phyloP scores from a whole-genome alignment of 441 rosid species.

The Eutrema salsugineum region DNA sequence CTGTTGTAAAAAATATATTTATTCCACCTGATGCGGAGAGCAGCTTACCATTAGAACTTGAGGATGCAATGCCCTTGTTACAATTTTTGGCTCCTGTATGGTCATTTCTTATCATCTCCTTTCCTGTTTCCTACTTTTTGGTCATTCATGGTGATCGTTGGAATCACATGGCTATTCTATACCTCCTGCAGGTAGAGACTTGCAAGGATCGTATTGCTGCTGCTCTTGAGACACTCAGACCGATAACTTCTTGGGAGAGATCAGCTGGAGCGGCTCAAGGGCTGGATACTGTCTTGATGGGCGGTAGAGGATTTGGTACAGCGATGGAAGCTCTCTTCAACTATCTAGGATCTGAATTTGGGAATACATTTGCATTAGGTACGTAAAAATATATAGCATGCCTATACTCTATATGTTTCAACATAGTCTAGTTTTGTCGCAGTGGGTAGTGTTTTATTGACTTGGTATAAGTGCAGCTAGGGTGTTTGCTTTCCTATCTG shows the following conservation, averaged over 20 bases:
- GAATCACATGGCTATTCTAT: slow-evolving; percentile 9
- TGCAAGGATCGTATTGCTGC: slow-evolving; percentile 90
- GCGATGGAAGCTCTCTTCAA: slow-evolving; percentile 94
- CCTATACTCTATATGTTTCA: background rate
- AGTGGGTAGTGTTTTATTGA: slow-evolving; percentile 9
- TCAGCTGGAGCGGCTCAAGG: slow-evolving; percentile 81
- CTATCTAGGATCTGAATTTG: slow-evolving; percentile 95
- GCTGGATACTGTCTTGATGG: slow-evolving; percentile 84
- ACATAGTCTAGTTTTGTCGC: background rate
- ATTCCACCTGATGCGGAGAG: slow-evolving; percentile 75
- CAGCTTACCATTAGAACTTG: slow-evolving; percentile 67
- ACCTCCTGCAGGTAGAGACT: slow-evolving; percentile 66
- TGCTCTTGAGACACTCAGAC: slow-evolving; percentile 95
- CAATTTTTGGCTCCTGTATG: slow-evolving; percentile 93
- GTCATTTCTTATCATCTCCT: background rate
- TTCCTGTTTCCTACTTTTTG: background rate
- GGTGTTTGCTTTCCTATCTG: slow-evolving; percentile 90
- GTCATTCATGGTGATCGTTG: slow-evolving; percentile 16
- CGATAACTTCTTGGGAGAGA: slow-evolving; percentile 97
- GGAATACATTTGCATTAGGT: slow-evolving; percentile 95
- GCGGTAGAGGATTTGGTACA: slow-evolving; percentile 95
- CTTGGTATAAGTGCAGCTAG: slow-evolving; percentile 68
- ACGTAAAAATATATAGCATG: slow-evolving; percentile 27
- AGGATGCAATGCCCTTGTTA: slow-evolving; percentile 88
- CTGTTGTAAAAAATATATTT: slow-evolving; percentile 84